A percentile compares a stretch with the other conserved stretches of the same genome.
Evolutionary conservation across 352 stramenopile genomes (phyloP).

Genomic region (Phytophthora agathidicida): DNA sequence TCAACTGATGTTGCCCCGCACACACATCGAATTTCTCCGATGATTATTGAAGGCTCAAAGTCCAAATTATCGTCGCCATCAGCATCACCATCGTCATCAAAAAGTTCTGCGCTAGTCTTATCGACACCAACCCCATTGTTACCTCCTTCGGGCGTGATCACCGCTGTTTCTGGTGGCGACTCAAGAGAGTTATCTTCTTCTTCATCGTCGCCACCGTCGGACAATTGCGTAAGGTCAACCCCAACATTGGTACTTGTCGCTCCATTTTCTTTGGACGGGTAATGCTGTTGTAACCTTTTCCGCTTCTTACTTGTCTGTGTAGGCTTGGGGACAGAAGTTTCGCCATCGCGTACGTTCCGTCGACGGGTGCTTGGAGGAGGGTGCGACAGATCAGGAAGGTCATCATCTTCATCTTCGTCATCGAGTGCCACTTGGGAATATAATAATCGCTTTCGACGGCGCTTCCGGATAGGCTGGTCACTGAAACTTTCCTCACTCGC

Average conservation of each 20-base stretch:
- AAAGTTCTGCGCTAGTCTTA: constrained; percentile 5
- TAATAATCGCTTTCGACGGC: constrained; percentile 49
- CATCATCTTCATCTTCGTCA: constrained; percentile 56
- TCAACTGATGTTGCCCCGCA: constrained; percentile 57
- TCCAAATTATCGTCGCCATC: constrained; percentile 23
- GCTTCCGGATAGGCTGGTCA: constrained; percentile 14
- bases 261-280: constrained; percentile 9
- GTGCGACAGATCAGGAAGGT: constrained; percentile 45
- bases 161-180: background rate
- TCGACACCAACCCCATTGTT: background rate
- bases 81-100: constrained; percentile 16
- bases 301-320: constrained; percentile 22
- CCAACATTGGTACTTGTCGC: constrained; percentile 7
- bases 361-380: constrained; percentile 9
- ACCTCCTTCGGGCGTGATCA: background rate
- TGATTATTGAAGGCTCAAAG: constrained; percentile 25
- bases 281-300: constrained; percentile 21
- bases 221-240: constrained; percentile 30
- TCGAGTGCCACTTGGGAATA: constrained; percentile 51
- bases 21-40: constrained; percentile 60
- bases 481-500: constrained; percentile 13
- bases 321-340: background rate
- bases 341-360: constrained; percentile 5
- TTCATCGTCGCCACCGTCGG: constrained; percentile 14
- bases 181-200: background rate